Conservation (phyloP, 2,329 filamentous ascomycete genomes). For the Claviceps pusilla region DNA sequence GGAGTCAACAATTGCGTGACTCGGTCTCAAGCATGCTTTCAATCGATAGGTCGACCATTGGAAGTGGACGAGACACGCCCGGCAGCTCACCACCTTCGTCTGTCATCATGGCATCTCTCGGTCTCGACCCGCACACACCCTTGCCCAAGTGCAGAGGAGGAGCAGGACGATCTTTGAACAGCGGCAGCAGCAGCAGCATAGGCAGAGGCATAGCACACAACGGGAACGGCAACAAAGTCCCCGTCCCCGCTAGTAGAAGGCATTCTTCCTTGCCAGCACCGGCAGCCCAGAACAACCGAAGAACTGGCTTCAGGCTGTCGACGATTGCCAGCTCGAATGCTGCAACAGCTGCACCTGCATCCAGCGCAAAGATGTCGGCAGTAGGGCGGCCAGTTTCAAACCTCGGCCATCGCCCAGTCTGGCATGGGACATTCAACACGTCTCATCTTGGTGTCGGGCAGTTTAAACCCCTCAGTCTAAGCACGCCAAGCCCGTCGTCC, state of each 20-base stretch:
- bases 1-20: slow-evolving; percentile 67
- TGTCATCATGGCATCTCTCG: slow-evolving; percentile 42
- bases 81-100: slow-evolving; percentile 51
- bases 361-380: slow-evolving; percentile 16
- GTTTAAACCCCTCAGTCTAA: slow-evolving; percentile 47
- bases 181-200: background rate
- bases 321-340: slow-evolving; percentile 35
- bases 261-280: slow-evolving; percentile 34
- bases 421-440: slow-evolving; percentile 55
- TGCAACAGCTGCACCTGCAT: slow-evolving; percentile 27
- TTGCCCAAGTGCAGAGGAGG: slow-evolving; percentile 24
- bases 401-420: slow-evolving; percentile 48
- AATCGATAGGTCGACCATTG: slow-evolving; percentile 57
- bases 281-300: slow-evolving; percentile 25
- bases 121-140: slow-evolving; percentile 33
- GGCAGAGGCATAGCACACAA: background rate
- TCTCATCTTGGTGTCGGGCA: slow-evolving; percentile 42
- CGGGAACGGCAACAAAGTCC: slow-evolving; percentile 26
- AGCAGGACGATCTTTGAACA: slow-evolving; percentile 32
- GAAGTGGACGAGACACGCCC: slow-evolving; percentile 55
- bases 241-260: slow-evolving; percentile 30
- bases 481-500: slow-evolving; percentile 43
- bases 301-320: slow-evolving; percentile 29
- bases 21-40: slow-evolving; percentile 87
- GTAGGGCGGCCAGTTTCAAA: slow-evolving; percentile 28